Evolutionary conservation across 2,329 filamentous ascomycete genomes (phyloP).

Genomic region (Pseudogymnoascus sp.): DNA sequence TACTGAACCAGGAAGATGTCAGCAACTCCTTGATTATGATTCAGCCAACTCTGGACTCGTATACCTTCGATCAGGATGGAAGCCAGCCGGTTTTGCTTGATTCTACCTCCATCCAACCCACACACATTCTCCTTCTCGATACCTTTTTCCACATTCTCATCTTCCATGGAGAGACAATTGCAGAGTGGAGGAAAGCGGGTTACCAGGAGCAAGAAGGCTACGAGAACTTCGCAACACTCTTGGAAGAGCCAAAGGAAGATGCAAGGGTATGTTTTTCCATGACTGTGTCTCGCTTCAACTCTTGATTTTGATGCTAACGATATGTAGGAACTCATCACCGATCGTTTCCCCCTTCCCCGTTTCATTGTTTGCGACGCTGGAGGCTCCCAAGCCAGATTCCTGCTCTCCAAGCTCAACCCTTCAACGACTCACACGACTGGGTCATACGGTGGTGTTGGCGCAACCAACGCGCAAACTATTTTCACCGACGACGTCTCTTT

Average conservation of each 20-base stretch:
- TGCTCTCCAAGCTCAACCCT: constrained; percentile 93
- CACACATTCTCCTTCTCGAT: constrained; percentile 87
- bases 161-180: constrained; percentile 96
- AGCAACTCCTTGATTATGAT: constrained; percentile 98
- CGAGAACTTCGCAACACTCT: constrained; percentile 81
- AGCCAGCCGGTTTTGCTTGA: constrained; percentile 90
- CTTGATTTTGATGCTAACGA: constrained; percentile 18
- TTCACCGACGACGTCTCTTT: constrained; percentile 98
- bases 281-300: neutral
- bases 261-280: constrained; percentile 59
- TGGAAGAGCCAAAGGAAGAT: constrained; percentile 94
- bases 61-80: constrained; percentile 92
- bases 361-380: constrained; percentile 99
- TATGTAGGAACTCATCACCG: constrained; percentile 79
- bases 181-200: constrained; percentile 94
- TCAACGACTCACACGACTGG: constrained; percentile 93
- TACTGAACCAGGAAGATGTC: constrained; percentile 94
- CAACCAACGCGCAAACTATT: constrained; percentile 88
- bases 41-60: constrained; percentile 92
- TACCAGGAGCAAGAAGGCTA: constrained; percentile 98
- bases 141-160: constrained; percentile 99
- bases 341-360: constrained; percentile 93
- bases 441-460: constrained; percentile 78
- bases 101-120: constrained; percentile 90
- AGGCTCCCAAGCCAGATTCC: constrained; percentile 92